Conservation (phyloP, 139 green algal genomes). For the Axilococcus clingmanii region DNA sequence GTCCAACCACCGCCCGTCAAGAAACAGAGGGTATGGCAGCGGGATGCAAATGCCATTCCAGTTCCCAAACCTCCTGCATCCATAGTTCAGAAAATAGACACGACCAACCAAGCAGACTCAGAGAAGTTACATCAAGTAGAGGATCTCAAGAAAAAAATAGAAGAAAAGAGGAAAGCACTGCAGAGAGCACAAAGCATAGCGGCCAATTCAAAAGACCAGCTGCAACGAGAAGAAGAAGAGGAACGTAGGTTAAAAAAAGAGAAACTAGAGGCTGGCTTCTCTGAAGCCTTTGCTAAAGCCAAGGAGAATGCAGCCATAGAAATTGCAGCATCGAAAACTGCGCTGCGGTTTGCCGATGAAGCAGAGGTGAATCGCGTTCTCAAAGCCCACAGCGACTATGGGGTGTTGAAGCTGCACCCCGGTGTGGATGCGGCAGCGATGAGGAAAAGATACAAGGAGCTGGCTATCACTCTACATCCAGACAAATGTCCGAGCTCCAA, state of each 20-base stretch:
- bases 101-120: not conserved
- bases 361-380: constrained; percentile 10
- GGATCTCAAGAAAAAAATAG: not conserved
- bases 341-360: constrained; percentile 5
- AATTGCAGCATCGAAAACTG: constrained; percentile 4
- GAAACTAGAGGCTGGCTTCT: constrained; percentile 6
- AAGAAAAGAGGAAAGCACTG: not conserved
- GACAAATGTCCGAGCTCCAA: constrained; percentile 35
- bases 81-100: not conserved
- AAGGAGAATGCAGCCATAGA: constrained; percentile 1
- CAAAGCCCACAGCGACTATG: constrained; percentile 11
- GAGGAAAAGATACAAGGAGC: constrained; percentile 30
- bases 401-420: constrained; percentile 13
- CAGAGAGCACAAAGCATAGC: not conserved
- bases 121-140: not conserved
- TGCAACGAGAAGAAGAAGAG: not conserved
- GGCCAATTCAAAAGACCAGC: not conserved
- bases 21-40: constrained; percentile 4
- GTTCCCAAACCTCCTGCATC: not conserved
- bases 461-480: constrained; percentile 34
- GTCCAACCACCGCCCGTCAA: not conserved
- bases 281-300: constrained; percentile 4
- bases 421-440: constrained; percentile 11
- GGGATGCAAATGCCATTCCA: not conserved
- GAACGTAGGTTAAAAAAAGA: not conserved